Conservation (phyloP, 1,284 basidiomycete genomes). For the Cystobasidium pallidum region DNA sequence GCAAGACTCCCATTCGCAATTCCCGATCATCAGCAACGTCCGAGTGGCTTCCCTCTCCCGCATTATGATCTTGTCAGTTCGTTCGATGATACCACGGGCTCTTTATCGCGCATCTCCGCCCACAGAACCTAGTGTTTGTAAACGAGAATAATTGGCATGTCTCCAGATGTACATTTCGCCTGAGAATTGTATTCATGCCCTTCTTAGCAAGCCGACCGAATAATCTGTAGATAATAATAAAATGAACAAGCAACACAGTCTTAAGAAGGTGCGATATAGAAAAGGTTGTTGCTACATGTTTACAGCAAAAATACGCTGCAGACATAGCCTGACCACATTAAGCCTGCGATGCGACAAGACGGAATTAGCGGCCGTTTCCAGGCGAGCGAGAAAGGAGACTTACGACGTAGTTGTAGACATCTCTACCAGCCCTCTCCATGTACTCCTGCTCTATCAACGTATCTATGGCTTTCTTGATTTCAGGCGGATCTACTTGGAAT, state of each 20-base stretch:
- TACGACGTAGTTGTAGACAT: constrained; percentile 43
- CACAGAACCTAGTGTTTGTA: background rate
- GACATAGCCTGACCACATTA: background rate
- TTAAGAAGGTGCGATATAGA: too few relatives aligned
- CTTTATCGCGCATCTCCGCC: background rate
- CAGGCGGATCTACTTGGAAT: constrained; percentile 65
- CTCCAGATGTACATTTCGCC: constrained; percentile 9
- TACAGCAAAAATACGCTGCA: too few relatives aligned
- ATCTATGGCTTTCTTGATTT: constrained; percentile 82
- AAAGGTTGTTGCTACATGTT: too few relatives aligned
- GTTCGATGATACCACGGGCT: constrained; percentile 3
- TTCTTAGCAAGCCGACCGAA: background rate
- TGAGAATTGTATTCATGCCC: background rate
- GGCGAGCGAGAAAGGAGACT: background rate
- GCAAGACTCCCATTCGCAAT: background rate
- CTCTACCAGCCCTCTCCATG: constrained; percentile 63
- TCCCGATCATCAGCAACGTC: background rate
- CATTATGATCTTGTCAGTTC: background rate
- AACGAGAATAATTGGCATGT: background rate
- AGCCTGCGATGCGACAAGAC: background rate
- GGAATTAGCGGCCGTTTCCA: background rate
- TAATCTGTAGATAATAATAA: background rate
- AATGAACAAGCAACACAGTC: background rate
- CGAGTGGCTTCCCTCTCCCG: background rate
- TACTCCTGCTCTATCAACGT: constrained; percentile 84